phyloP scores from a whole-genome alignment of 2,329 filamentous ascomycete species.

The Lachnellula hyalina region DNA sequence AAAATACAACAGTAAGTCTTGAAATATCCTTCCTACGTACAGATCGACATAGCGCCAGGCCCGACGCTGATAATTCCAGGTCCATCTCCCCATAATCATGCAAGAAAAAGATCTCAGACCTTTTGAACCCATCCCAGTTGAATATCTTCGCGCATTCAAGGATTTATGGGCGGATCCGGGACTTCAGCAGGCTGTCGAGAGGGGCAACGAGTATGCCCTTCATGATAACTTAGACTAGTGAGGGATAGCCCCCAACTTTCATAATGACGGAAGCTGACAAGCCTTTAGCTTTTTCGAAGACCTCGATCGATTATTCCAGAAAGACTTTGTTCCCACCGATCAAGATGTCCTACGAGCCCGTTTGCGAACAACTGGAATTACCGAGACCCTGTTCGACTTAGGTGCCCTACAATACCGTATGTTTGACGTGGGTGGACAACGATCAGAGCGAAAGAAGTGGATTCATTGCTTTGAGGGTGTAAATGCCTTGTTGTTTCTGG shows the following conservation, averaged over 20 bases:
- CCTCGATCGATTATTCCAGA: slow-evolving; percentile 68
- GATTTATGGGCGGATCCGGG: slow-evolving; percentile 78
- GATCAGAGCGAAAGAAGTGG: slow-evolving; percentile 74
- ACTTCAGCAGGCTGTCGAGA: slow-evolving; percentile 80
- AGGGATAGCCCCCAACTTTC: slow-evolving; percentile 30
- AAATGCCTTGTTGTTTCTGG: slow-evolving; percentile 85
- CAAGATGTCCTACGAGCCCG: slow-evolving; percentile 91
- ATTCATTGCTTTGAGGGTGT: slow-evolving; percentile 75
- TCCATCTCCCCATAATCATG: slow-evolving; percentile 70
- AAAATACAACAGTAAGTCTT: slow-evolving; percentile 68
- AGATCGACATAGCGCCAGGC: no score
- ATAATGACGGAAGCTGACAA: slow-evolving; percentile 8
- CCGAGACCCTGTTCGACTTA: slow-evolving; percentile 88
- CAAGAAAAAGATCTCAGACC: slow-evolving; percentile 77
- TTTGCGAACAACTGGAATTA: slow-evolving; percentile 90
- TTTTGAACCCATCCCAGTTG: slow-evolving; percentile 72
- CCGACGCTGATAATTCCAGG: slow-evolving; percentile 42
- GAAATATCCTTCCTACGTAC: background rate
- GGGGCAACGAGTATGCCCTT: slow-evolving; percentile 93
- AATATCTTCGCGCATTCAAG: slow-evolving; percentile 78
- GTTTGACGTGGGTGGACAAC: slow-evolving; percentile 71
- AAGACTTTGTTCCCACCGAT: slow-evolving; percentile 81
- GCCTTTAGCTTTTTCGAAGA: slow-evolving; percentile 71
- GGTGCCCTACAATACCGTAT: slow-evolving; percentile 92
- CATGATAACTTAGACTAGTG: slow-evolving; percentile 96